Percentiles rank a stretch among this genome's conserved stretches.
Evolutionary conservation across 306 rosid species (phyloP).

Genomic region (Inga laurina): DNA sequence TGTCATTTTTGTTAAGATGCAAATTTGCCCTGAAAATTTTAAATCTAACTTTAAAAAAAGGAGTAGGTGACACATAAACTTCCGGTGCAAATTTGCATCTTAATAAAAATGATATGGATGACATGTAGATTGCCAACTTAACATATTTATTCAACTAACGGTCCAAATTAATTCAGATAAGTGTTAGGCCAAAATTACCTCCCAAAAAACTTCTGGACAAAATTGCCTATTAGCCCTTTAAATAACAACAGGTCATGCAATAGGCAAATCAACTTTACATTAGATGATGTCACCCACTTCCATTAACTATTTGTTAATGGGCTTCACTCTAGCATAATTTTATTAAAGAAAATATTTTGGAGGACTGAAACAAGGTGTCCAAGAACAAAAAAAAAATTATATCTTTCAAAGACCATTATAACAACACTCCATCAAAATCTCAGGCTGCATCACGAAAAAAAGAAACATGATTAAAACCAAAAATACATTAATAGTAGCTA

Average conservation of each 20-base stretch:
- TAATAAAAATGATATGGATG: no score
- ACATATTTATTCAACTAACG: no score
- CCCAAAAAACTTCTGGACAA: no score
- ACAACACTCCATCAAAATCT: not conserved
- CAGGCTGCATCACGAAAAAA: not conserved
- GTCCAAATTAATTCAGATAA: no score
- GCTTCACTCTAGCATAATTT: not conserved
- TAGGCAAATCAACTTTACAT: not conserved
- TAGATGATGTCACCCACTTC: not conserved
- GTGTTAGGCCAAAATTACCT: no score
- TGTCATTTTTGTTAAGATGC: no score
- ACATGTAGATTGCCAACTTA: accelerated
- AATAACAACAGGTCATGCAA: not conserved
- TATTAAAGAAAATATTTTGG: not conserved
- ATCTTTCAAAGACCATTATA: not conserved
- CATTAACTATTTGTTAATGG: not conserved
- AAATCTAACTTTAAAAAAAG: no score
- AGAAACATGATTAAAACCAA: not conserved
- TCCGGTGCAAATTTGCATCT: accelerated
- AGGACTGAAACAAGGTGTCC: not conserved
- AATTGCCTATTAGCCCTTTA: not conserved
- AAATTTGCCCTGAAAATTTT: no score
- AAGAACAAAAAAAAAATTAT: not conserved
- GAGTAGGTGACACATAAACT: no score
- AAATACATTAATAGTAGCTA: not conserved